phyloP scores from a whole-genome alignment of 1,284 basidiomycete genomes.

The Volvariella volvacea region DNA sequence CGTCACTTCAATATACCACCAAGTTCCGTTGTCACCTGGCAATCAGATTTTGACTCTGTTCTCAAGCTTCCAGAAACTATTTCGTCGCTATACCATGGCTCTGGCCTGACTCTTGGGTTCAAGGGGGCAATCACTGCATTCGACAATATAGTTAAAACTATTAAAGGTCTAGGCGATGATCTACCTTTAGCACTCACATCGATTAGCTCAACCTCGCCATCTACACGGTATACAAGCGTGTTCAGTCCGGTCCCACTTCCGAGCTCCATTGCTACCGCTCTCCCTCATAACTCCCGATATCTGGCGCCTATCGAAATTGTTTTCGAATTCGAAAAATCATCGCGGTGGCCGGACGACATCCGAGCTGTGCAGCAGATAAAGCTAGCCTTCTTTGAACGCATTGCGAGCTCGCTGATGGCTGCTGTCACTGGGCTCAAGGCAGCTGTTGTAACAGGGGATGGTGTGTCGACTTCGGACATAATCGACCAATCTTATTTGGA shows the following conservation, averaged over 20 bases:
- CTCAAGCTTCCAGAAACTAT: constrained; percentile 61
- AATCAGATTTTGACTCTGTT: constrained; percentile 59
- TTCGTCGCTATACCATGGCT: constrained; percentile 39
- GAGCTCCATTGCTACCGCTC: constrained; percentile 30
- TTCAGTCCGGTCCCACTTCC: constrained; percentile 68
- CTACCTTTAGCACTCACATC: constrained; percentile 80
- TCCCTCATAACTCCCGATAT: constrained; percentile 58
- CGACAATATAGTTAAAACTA: constrained; percentile 69
- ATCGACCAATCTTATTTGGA: constrained; percentile 74
- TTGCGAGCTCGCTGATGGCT: constrained; percentile 59
- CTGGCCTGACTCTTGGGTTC: constrained; percentile 57
- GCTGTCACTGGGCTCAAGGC: constrained; percentile 47
- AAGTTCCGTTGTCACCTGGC: constrained; percentile 49
- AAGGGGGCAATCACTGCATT: constrained; percentile 76
- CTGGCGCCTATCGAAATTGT: constrained; percentile 67
- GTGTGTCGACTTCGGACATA: constrained; percentile 43
- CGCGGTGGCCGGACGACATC: constrained; percentile 94
- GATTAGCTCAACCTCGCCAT: constrained; percentile 68
- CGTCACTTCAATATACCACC: constrained; percentile 66
- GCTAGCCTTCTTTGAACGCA: constrained; percentile 83
- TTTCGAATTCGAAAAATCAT: constrained; percentile 87
- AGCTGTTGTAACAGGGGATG: constrained; percentile 50
- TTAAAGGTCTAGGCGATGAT: constrained; percentile 75
- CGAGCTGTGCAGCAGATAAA: constrained; percentile 93
- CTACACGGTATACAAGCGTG: constrained; percentile 78